These are phyloP conservation scores for Singerocomus inundabilis DNA, from an alignment of 1,284 basidiomycete species.

Conservation along the genomic window DNA sequence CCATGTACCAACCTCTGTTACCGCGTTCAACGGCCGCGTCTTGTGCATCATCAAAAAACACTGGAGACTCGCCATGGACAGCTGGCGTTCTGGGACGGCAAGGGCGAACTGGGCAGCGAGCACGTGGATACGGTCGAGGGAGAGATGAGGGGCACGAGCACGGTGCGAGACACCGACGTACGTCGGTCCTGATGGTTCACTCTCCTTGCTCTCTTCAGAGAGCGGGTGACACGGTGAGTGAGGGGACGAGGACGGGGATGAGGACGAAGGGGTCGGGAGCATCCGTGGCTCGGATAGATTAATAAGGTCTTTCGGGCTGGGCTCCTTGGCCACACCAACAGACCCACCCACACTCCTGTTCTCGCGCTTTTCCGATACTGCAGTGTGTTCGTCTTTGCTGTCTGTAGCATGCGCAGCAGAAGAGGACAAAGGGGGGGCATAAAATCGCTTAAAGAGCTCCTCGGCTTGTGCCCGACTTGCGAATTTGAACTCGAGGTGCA, in stretches of 20 bases:
- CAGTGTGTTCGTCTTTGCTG: not conserved
- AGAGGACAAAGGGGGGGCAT: slow-evolving; percentile 40
- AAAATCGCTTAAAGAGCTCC: slow-evolving; percentile 67
- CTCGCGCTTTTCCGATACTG: not conserved
- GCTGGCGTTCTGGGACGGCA: slow-evolving; percentile 58
- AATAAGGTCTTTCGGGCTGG: slow-evolving; percentile 14
- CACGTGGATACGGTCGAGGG: slow-evolving; percentile 32
- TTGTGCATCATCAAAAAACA: slow-evolving; percentile 76
- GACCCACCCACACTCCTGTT: not conserved
- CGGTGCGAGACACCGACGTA: slow-evolving; percentile 36
- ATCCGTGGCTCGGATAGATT: slow-evolving; percentile 14
- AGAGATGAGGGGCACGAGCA: slow-evolving; percentile 34
- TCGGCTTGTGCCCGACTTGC: slow-evolving; percentile 65
- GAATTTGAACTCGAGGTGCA: slow-evolving; percentile 72
- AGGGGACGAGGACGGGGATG: not conserved
- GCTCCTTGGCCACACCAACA: not conserved
- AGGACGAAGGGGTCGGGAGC: not conserved
- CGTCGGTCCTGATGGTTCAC: slow-evolving; percentile 20
- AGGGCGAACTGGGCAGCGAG: slow-evolving; percentile 61
- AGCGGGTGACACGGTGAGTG: not conserved
- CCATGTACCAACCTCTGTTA: slow-evolving; percentile 47
- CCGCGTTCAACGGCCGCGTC: slow-evolving; percentile 55
- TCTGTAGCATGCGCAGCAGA: not conserved
- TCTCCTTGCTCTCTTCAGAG: slow-evolving; percentile 24
- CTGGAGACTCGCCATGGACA: slow-evolving; percentile 74